Evolutionary conservation across 306 rosid genomes (phyloP).

Genomic region (Castanea sativa): DNA sequence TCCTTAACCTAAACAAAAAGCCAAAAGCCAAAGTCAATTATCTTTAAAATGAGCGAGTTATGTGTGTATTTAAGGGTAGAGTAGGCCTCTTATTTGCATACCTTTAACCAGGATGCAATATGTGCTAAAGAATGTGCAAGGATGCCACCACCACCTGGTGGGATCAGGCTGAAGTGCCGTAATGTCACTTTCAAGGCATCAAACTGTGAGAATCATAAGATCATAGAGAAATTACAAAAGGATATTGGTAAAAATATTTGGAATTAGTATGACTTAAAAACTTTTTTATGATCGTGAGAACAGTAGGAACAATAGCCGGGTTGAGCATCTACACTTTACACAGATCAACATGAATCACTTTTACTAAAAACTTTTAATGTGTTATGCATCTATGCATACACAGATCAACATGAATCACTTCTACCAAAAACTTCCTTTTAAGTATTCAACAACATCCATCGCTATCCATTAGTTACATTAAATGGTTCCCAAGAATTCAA

Average conservation of each 20-base stretch:
- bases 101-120: conserved; percentile 89
- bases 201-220: conserved; percentile 59
- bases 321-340: not conserved
- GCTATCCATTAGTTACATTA: not conserved
- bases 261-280: not conserved
- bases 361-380: not conserved
- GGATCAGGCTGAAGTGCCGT: conserved; percentile 71
- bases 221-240: conserved; percentile 24
- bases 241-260: conserved; percentile 10
- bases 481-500: not conserved
- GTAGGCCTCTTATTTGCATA: conserved; percentile 29
- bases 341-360: not conserved
- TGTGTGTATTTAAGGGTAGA: conserved; percentile 1
- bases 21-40: conserved; percentile 22
- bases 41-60: conserved; percentile 1
- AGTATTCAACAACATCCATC: not conserved
- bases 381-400: not conserved
- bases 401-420: not conserved
- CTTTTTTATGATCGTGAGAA: not conserved
- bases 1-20: conserved; percentile 59
- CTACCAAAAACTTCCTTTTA: not conserved
- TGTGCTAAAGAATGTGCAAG: conserved; percentile 76
- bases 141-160: conserved; percentile 83
- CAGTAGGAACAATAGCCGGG: not conserved
- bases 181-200: conserved; percentile 68